Base-by-base conservation (phyloP, 305 asterid genomes). In the Fraxinus dipetala region DNA sequence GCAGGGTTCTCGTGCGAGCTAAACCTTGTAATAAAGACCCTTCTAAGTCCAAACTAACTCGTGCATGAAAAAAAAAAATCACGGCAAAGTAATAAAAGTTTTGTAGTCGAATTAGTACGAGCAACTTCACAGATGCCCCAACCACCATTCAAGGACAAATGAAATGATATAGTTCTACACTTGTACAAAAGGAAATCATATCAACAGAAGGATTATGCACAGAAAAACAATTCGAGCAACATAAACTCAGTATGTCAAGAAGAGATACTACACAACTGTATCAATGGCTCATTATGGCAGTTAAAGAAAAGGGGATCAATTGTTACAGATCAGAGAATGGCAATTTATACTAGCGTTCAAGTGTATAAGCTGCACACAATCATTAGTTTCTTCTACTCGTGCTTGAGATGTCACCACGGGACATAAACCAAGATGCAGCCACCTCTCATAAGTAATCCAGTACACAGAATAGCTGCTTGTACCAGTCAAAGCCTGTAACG, bases 281-380 rank as follows among this genome's bases (percentile, higher is more conserved):
- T 16, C 76, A 84, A 81, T 45, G 84, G 85, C 78, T 77, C 84
- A 35, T 86, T 84, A 78, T 75, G 78, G 84, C 72, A 18, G 77
- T 36, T 59, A 77, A 11, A 18, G 43, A 65, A 70, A 28, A 24
- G 73, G 51, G 36, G 59, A 79, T 40, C 72, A 84, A 72, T 82
- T 72, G 81, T 78, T 84, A 72, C 80, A 84, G 74, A 79, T 76
- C 36, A 34, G 83, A 77, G 5, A 79, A 75, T 70, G 78, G 51
- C 76, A 80, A 2, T 40, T 40, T 40, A 40, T 40, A 40, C 85
- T 69, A 69, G 76, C 63, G 74, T 75, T 78, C 30, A 40, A 76
- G 38, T 83, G 83, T 79, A 80, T 56, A 75, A 26, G 6, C 63
- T 82, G 22, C 70, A 75, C 6, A n/a, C 40, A 36, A 83, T 72